Conservation (phyloP, 148 eudicot species). For the Rheum nobile region DNA sequence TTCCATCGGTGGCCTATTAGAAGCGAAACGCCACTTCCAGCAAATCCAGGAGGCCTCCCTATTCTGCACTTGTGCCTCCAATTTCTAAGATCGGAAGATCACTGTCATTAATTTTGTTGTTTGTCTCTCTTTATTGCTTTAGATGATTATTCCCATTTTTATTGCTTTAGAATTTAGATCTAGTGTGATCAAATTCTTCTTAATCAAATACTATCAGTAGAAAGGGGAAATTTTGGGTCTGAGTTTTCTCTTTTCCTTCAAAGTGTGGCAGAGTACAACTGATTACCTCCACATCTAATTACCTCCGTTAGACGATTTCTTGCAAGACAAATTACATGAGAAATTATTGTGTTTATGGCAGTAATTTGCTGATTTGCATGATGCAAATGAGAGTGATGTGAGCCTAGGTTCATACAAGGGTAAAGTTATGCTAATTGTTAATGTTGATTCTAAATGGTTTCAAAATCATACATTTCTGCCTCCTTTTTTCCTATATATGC, state of each 20-base stretch:
- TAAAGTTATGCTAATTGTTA: slow-evolving; percentile 60
- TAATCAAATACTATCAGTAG: too few species aligned
- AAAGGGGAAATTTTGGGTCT: too few species aligned
- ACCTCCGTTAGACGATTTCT: background rate
- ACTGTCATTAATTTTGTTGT: background rate
- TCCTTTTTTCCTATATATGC: background rate
- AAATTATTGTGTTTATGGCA: background rate
- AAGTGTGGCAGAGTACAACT: too few species aligned
- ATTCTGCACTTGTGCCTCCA: background rate
- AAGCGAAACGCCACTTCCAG: slow-evolving; percentile 71
- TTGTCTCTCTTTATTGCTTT: background rate
- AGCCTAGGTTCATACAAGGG: slow-evolving; percentile 54
- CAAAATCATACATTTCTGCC: background rate
- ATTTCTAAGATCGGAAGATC: background rate
- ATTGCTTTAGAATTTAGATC: too few species aligned
- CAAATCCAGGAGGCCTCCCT: slow-evolving; percentile 69
- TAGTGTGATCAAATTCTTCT: too few species aligned
- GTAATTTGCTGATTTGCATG: slow-evolving; percentile 22
- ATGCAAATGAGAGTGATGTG: slow-evolving; percentile 56
- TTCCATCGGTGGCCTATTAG: slow-evolving; percentile 46
- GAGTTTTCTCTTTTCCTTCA: too few species aligned
- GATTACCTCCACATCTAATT: background rate
- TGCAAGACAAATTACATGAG: background rate
- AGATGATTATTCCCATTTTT: too few species aligned
- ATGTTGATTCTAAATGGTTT: slow-evolving; percentile 83